Evolutionary conservation across 768 basidiomycete species (phyloP).

Genomic region (Leccinum barrowsii): DNA sequence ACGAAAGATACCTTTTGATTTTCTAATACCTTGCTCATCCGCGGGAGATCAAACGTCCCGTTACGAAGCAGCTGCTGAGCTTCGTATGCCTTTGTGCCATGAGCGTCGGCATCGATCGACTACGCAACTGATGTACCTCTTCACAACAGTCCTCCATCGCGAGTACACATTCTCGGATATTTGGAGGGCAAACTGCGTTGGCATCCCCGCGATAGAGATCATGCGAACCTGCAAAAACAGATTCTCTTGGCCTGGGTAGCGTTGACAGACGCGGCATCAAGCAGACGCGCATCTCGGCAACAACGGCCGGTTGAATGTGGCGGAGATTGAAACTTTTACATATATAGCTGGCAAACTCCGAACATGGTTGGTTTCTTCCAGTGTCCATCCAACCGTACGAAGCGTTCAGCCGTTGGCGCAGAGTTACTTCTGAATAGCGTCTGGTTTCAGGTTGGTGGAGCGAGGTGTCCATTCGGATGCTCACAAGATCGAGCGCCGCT

Average conservation of each 20-base stretch:
- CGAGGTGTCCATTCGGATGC: constrained; percentile 55
- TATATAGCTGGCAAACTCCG: constrained; percentile 31
- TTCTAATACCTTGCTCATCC: constrained; percentile 65
- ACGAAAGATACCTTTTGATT: constrained; percentile 54
- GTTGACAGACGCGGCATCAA: constrained; percentile 49
- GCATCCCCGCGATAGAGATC: constrained; percentile 63
- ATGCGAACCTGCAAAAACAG: constrained; percentile 65
- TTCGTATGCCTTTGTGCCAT: constrained; percentile 51
- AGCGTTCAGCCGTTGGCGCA: constrained; percentile 53
- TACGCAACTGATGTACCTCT: constrained; percentile 43
- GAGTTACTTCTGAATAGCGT: constrained; percentile 52
- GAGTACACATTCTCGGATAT: constrained; percentile 70
- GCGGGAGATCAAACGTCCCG: constrained; percentile 67
- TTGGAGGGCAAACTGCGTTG: constrained; percentile 64
- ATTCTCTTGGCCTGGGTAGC: constrained; percentile 52
- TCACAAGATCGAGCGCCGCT: constrained; percentile 46
- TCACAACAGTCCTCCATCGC: constrained; percentile 82
- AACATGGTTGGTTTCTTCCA: constrained; percentile 27
- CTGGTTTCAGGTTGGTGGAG: constrained; percentile 73
- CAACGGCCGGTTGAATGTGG: constrained; percentile 5
- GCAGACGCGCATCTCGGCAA: constrained; percentile 10
- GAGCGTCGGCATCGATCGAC: neutral
- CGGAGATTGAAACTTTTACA: constrained; percentile 26
- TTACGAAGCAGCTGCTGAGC: constrained; percentile 65
- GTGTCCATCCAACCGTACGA: constrained; percentile 71